Evolutionary conservation across 192 early-diverging fungal genomes (phyloP).

Genomic region (Dissophora ornata): DNA sequence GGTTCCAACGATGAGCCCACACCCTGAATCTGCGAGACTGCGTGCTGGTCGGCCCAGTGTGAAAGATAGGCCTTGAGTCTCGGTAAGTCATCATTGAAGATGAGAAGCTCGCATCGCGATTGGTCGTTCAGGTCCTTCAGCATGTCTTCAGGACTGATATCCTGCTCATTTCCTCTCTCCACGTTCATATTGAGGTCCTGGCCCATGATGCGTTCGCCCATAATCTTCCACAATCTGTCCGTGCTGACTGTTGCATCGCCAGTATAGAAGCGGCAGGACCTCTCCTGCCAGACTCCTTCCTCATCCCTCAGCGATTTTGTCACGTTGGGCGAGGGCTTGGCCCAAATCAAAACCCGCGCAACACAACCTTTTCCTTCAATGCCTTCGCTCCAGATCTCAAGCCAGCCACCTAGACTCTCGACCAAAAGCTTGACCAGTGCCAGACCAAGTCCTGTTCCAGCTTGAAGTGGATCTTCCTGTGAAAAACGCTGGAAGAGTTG

Average conservation of each 20-base stretch:
- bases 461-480: constrained; percentile 61
- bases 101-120: constrained; percentile 19
- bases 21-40: not conserved
- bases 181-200: constrained; percentile 31
- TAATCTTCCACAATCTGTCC: constrained; percentile 18
- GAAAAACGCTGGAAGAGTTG: constrained; percentile 61
- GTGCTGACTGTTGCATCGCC: constrained; percentile 14
- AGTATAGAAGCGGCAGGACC: constrained; percentile 20
- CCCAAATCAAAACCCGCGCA: constrained; percentile 44
- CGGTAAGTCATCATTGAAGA: constrained; percentile 31
- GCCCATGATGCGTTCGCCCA: constrained; percentile 31
- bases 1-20: not conserved
- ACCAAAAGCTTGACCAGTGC: constrained; percentile 57
- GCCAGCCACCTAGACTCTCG: constrained; percentile 56
- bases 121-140: constrained; percentile 14
- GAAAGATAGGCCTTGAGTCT: constrained; percentile 18
- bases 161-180: constrained; percentile 20
- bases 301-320: constrained; percentile 18
- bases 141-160: constrained; percentile 22
- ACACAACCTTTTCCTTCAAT: constrained; percentile 51
- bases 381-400: constrained; percentile 57
- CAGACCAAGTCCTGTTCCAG: constrained; percentile 62
- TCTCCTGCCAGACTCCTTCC: constrained; percentile 11
- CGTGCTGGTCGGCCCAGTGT: constrained; percentile 6
- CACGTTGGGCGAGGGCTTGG: not conserved